Percentiles rank a stretch among this genome's conserved stretches.
Evolutionary conservation across 2,329 filamentous ascomycete genomes (phyloP).

Genomic region (Pyrenophora teres): DNA sequence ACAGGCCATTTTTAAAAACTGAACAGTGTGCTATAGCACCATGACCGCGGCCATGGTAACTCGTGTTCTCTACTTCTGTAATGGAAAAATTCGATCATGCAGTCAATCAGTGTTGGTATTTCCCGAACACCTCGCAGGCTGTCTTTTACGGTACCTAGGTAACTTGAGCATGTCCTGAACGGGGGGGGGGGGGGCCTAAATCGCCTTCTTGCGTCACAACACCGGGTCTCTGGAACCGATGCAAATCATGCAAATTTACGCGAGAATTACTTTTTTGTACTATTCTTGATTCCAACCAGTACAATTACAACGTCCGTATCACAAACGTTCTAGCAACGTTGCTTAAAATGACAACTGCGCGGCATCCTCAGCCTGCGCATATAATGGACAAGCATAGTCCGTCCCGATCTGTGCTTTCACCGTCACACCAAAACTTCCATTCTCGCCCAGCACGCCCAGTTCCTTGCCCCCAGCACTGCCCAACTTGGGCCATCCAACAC

Average conservation of each 20-base stretch:
- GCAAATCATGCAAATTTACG: background rate
- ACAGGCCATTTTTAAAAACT: background rate
- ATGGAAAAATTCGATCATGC: too few relatives aligned
- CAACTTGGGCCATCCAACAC: constrained; percentile 17
- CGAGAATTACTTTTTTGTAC: background rate
- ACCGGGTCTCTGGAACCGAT: background rate
- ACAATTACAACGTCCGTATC: background rate
- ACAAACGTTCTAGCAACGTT: too few relatives aligned
- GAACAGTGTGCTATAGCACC: too few relatives aligned
- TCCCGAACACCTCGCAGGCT: too few relatives aligned
- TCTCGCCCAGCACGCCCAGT: constrained; percentile 14
- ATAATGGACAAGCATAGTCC: constrained; percentile 16
- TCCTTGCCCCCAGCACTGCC: constrained; percentile 5
- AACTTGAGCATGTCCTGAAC: too few relatives aligned
- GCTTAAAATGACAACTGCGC: constrained; percentile 6
- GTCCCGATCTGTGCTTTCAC: constrained; percentile 6
- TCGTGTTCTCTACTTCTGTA: too few relatives aligned
- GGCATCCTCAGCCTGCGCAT: constrained; percentile 11
- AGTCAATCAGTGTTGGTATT: too few relatives aligned
- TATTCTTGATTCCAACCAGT: background rate
- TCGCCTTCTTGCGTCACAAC: too few relatives aligned
- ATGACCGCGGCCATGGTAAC: too few relatives aligned
- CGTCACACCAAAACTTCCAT: constrained; percentile 10
- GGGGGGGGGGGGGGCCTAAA: too few relatives aligned
- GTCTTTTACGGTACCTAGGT: too few relatives aligned